Evolutionary conservation across 805 yeast genomes (phyloP).

Genomic region (Metschnikowia proteae): DNA sequence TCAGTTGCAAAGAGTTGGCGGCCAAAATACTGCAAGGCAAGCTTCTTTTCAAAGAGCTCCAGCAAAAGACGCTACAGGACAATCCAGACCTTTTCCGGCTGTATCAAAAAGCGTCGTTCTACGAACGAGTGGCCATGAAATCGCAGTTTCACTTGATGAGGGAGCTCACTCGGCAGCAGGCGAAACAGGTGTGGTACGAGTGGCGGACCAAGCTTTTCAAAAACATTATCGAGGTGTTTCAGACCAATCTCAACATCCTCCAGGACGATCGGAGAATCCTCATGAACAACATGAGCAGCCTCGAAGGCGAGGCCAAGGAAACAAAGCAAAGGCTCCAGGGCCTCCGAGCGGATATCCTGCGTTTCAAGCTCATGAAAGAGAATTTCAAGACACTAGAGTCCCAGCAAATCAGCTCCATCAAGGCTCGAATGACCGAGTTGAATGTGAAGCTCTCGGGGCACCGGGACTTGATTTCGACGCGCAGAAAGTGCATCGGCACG

Average conservation of each 20-base stretch:
- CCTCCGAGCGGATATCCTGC: slow-evolving; percentile 18
- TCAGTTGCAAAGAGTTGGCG: slow-evolving; percentile 52
- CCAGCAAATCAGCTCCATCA: slow-evolving; percentile 14
- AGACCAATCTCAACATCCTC: slow-evolving; percentile 19
- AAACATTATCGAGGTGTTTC: slow-evolving; percentile 39
- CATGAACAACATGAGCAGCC: slow-evolving; percentile 10
- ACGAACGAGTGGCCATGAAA: slow-evolving; percentile 40
- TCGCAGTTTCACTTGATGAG: slow-evolving; percentile 49
- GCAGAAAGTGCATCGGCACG: slow-evolving; percentile 6
- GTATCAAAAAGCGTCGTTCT: slow-evolving; percentile 39
- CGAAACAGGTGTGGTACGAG: slow-evolving; percentile 56
- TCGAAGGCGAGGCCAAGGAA: slow-evolving; percentile 13
- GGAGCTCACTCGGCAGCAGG: slow-evolving; percentile 48
- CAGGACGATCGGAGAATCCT: slow-evolving; percentile 19
- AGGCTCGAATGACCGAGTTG: slow-evolving; percentile 13
- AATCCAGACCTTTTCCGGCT: slow-evolving; percentile 50
- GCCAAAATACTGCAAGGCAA: slow-evolving; percentile 50
- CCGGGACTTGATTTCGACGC: slow-evolving; percentile 15
- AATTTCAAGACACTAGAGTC: slow-evolving; percentile 16
- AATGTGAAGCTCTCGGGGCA: slow-evolving; percentile 15
- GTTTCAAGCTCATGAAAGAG: slow-evolving; percentile 16
- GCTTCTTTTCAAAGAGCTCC: slow-evolving; percentile 43
- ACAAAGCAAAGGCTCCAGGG: slow-evolving; percentile 8
- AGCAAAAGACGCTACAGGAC: slow-evolving; percentile 41
- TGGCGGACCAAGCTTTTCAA: slow-evolving; percentile 55